Percentiles rank a stretch among this genome's conserved stretches.
These are phyloP conservation scores for Gynochthodes officinalis DNA, from an alignment of 257 asterid genomes.

Conservation along the genomic window DNA sequence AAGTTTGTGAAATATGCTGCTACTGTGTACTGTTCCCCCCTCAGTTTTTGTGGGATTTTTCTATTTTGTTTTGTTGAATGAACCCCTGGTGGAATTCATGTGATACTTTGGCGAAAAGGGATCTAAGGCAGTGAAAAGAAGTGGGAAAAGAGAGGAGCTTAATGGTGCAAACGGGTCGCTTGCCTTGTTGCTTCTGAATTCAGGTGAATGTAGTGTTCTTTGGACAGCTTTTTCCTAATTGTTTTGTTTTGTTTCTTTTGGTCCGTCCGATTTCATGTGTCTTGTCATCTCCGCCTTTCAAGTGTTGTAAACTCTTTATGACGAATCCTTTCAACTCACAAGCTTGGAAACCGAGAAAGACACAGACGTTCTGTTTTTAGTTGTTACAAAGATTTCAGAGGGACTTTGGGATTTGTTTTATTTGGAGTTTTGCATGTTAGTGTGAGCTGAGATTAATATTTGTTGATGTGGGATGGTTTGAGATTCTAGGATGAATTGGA, in stretches of 20 bases:
- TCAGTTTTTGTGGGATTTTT: background rate
- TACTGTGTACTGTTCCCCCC: background rate
- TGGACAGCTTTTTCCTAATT: conserved; percentile 3
- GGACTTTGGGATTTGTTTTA: background rate
- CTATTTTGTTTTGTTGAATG: conserved; percentile 12
- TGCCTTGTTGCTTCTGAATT: conserved; percentile 56
- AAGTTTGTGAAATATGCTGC: background rate
- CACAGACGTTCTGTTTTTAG: background rate
- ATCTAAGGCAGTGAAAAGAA: conserved; percentile 39
- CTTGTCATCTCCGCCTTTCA: conserved; percentile 3
- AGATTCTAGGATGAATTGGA: conserved; percentile 3
- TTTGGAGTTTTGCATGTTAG: conserved; percentile 3
- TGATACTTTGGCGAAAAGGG: conserved; percentile 46
- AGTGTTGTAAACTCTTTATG: background rate
- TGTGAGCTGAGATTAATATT: background rate
- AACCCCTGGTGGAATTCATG: conserved; percentile 54
- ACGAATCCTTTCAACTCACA: conserved; percentile 23
- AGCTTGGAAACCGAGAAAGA: conserved; percentile 14
- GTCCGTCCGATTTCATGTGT: conserved; percentile 22
- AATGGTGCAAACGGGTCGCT: conserved; percentile 63
- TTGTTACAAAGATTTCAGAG: conserved; percentile 1
- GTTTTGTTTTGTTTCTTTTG: conserved; percentile 23
- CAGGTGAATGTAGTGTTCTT: conserved; percentile 54
- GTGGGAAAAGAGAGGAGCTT: conserved; percentile 21
- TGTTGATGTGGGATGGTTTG: conserved; percentile 7